Evolutionary conservation across 2,329 filamentous ascomycete species (phyloP).

Genomic region (Stemphylium lycopersici): DNA sequence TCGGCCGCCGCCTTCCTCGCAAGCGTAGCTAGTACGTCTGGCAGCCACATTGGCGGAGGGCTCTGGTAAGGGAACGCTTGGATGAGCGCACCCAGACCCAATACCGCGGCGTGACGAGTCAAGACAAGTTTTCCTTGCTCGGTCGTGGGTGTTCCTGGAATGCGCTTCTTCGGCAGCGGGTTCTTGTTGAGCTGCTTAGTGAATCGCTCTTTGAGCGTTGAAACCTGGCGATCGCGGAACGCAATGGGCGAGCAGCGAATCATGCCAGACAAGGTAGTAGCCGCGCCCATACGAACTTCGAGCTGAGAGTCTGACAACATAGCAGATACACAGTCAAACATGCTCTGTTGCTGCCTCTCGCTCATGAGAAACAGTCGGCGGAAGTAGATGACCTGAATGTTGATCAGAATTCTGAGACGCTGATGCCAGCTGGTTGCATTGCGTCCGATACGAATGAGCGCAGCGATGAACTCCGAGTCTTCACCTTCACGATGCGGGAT

Average conservation of each 20-base stretch:
- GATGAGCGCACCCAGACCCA: slow-evolving; percentile 88
- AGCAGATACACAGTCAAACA: slow-evolving; percentile 91
- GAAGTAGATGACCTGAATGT: slow-evolving; percentile 99
- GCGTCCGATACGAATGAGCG: slow-evolving; percentile 85
- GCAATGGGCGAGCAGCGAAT: slow-evolving; percentile 88
- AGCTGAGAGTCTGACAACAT: slow-evolving; percentile 94
- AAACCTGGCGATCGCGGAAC: slow-evolving; percentile 79
- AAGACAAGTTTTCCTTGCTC: slow-evolving; percentile 79
- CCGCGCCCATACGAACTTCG: slow-evolving; percentile 92
- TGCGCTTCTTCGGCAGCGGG: slow-evolving; percentile 76
- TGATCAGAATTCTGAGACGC: slow-evolving; percentile 89
- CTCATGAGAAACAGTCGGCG: slow-evolving; percentile 88
- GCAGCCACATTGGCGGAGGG: slow-evolving; percentile 91
- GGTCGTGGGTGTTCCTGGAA: slow-evolving; percentile 70
- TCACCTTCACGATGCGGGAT: slow-evolving; percentile 89
- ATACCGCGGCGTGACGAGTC: slow-evolving; percentile 83
- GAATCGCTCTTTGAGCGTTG: slow-evolving; percentile 78
- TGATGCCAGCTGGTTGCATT: slow-evolving; percentile 92
- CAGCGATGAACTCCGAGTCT: slow-evolving; percentile 81
- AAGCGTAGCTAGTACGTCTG: slow-evolving; percentile 84
- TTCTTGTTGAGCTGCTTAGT: slow-evolving; percentile 78
- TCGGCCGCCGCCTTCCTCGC: slow-evolving; percentile 87
- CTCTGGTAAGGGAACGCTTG: slow-evolving; percentile 96
- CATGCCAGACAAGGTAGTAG: slow-evolving; percentile 93
- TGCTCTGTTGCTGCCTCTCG: slow-evolving; percentile 72